Evolutionary conservation across 495 filamentous ascomycete genomes (phyloP), one percentile per base, ranked within the genome.

Genomic region (Podospora australis): DNA sequence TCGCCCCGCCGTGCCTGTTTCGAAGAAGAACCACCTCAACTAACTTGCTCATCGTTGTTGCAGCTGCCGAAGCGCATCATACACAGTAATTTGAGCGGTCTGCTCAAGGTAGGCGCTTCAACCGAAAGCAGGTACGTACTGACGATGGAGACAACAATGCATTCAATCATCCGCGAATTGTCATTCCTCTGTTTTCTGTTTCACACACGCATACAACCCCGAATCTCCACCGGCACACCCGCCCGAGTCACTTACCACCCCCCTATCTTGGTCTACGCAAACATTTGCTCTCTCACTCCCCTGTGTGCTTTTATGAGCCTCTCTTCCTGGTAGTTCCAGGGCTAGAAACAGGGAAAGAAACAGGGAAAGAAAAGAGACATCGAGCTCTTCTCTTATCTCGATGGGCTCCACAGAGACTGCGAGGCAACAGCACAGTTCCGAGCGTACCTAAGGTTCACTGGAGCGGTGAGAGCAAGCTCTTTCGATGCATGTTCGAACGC

Each of bases 401-500:
- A 17, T 16, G n/a, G 32, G 32, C 14, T 17, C 32, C 32, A 36
- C 32, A 36, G n/a, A 1, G 19, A 13, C 32, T 36, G 32, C 32
- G 19, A n/a, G 19, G 32, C 32, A 36, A 36, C 30, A 34, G 30
- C 30, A 34, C 30, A 32, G 29, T 14, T 36, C 14, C 32, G 35
- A 46, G 30, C 29, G 35, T 46, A 35, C n/a, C n/a, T n/a, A n/a
- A 29, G 28, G 21, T 41, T 46, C 46, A 48, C 45, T 39, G n/a
- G n/a, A 53, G 49, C 53, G 56, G 44, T 46, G 30, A n/a, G n/a
- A 46, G 28, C 44, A 46, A 16, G 32, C 32, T n/a, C n/a, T 36
- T 36, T 36, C 11, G 14, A n/a, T 16, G 32, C 32, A 10, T 36
- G 32, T 36, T 36, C 19, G 32, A 36, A 36, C 32, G 32, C 32